These are phyloP conservation scores for Glycine soja DNA, from an alignment of 306 rosid species.

Conservation along the genomic window DNA sequence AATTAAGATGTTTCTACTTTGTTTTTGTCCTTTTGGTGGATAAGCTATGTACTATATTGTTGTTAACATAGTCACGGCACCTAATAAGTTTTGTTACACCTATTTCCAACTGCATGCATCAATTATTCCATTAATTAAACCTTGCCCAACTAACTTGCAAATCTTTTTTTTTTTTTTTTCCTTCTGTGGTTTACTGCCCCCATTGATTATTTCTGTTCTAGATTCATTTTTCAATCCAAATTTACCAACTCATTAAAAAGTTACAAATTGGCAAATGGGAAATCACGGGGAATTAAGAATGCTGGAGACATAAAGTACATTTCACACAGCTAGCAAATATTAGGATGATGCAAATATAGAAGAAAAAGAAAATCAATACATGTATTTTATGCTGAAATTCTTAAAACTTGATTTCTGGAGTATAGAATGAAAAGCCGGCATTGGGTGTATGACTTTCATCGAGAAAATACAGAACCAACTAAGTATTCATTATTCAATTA, in stretches of 20 bases:
- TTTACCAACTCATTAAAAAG: background rate
- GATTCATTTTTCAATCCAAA: constrained; percentile 4
- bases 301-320: no score
- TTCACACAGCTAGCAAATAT: constrained; percentile 1
- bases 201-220: background rate
- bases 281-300: background rate
- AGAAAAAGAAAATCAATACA: background rate
- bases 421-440: constrained; percentile 40
- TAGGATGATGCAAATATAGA: background rate
- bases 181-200: background rate
- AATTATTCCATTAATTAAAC: constrained; percentile 19
- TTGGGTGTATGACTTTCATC: background rate
- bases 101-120: constrained; percentile 39
- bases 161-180: background rate
- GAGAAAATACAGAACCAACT: background rate
- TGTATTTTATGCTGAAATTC: constrained; percentile 1
- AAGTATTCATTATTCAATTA: background rate
- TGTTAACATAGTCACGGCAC: background rate
- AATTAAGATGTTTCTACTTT: background rate
- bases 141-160: background rate
- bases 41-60: background rate
- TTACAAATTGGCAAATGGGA: background rate
- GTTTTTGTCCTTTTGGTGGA: background rate
- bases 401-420: background rate
- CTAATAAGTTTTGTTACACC: constrained; percentile 44